Percentiles rank a stretch among this genome's conserved stretches.
Conservation (phyloP, 345 rosid species). For the Conringia planisiliqua region DNA sequence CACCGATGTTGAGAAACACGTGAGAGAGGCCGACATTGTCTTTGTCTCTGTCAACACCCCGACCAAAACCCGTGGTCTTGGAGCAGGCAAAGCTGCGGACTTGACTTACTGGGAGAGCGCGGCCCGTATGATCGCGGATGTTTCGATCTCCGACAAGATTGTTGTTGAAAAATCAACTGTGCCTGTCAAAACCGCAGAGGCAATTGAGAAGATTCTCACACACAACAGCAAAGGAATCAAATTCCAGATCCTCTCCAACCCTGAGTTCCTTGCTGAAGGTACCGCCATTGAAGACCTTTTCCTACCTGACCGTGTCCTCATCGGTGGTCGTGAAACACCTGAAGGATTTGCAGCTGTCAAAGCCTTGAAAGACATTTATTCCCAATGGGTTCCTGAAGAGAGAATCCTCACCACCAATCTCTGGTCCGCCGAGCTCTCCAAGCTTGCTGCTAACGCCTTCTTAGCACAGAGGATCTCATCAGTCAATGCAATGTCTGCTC, state of each 20-base stretch:
- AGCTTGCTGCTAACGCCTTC: constrained; percentile 94
- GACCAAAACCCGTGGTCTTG: constrained; percentile 83
- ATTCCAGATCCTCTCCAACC: constrained; percentile 90
- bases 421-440: constrained; percentile 94
- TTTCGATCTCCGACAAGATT: constrained; percentile 79
- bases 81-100: constrained; percentile 96
- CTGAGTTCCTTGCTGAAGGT: constrained; percentile 96
- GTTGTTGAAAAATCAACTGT: constrained; percentile 95
- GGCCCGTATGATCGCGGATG: constrained; percentile 91
- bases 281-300: constrained; percentile 78
- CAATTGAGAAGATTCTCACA: constrained; percentile 83
- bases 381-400: constrained; percentile 86
- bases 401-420: constrained; percentile 83
- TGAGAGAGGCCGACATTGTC: constrained; percentile 76
- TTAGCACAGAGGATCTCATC: constrained; percentile 90
- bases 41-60: constrained; percentile 94
- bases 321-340: constrained; percentile 88
- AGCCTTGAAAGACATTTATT: constrained; percentile 73
- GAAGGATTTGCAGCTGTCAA: constrained; percentile 77
- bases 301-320: constrained; percentile 79
- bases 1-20: constrained; percentile 86
- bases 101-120: constrained; percentile 98
- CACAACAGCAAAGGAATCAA: constrained; percentile 95
- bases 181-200: constrained; percentile 93
- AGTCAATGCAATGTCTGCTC: constrained; percentile 91